Evolutionary conservation across 176 grass and related monocot genomes (phyloP).

Genomic region (Oryza officinalis): DNA sequence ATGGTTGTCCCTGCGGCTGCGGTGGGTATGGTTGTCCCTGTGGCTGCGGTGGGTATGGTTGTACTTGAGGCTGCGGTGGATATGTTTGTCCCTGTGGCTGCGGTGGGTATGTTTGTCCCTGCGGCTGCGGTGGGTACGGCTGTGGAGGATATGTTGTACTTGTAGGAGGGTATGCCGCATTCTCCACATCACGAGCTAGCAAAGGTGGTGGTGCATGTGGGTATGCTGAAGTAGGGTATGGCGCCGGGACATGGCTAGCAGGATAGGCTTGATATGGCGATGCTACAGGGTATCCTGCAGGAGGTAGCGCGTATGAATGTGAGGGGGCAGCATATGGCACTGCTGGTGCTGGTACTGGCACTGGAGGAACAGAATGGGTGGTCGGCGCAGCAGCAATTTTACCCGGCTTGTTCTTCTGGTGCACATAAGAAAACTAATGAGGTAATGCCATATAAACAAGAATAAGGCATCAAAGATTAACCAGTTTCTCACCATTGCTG

Average conservation of each 20-base stretch:
- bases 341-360: conserved; percentile 19
- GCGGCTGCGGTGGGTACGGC: conserved; percentile 30
- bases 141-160: conserved; percentile 23
- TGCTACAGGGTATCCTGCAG: conserved; percentile 34
- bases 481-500: conserved; percentile 50
- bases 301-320: conserved; percentile 40
- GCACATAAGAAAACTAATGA: conserved; percentile 30
- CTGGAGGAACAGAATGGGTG: conserved; percentile 18
- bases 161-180: conserved; percentile 1
- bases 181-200: conserved; percentile 23
- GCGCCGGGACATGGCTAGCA: conserved; percentile 11
- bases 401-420: conserved; percentile 48
- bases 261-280: conserved; percentile 30
- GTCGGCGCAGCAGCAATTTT: conserved; percentile 1
- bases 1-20: conserved; percentile 22
- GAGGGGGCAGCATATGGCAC: conserved; percentile 24
- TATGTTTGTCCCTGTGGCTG: conserved; percentile 36
- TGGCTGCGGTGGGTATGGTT: conserved; percentile 31
- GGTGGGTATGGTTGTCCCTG: conserved; percentile 37
- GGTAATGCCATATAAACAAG: not conserved
- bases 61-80: conserved; percentile 32
- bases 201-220: conserved; percentile 32
- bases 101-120: conserved; percentile 35
- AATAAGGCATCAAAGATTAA: not conserved
- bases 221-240: conserved; percentile 41